Conservation (phyloP, 148 eudicot species). For the Bassia scoparia region DNA sequence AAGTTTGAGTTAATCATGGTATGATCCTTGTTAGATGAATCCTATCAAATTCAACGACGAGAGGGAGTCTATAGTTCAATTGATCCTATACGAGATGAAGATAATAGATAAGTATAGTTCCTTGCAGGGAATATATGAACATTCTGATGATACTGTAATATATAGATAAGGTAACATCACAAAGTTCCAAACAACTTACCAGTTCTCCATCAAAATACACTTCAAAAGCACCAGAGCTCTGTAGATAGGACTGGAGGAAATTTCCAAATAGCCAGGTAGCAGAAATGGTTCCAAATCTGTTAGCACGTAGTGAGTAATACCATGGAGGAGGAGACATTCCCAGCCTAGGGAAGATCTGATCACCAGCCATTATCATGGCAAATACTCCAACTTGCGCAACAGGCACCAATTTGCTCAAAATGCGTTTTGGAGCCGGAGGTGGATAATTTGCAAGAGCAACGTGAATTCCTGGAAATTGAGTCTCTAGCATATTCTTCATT, state of each 20-base stretch:
- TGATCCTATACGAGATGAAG: no score
- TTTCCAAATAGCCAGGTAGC: slow-evolving; percentile 91
- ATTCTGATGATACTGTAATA: no score
- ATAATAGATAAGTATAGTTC: no score
- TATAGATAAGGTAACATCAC: no score
- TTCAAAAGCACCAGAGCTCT: slow-evolving; percentile 96
- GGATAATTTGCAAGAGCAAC: slow-evolving; percentile 85
- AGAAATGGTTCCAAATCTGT: slow-evolving; percentile 92
- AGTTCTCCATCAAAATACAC: slow-evolving; percentile 68
- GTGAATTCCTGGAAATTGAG: slow-evolving; percentile 72
- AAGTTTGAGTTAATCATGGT: no score
- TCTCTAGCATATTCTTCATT: slow-evolving; percentile 93
- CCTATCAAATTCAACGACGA: no score
- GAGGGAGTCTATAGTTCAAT: no score
- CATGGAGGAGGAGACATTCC: slow-evolving; percentile 88
- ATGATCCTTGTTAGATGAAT: no score
- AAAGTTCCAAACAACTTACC: slow-evolving; percentile 37
- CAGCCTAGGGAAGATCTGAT: slow-evolving; percentile 87
- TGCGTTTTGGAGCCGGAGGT: slow-evolving; percentile 85
- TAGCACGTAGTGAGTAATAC: slow-evolving; percentile 74
- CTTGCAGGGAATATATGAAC: no score
- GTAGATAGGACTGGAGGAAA: slow-evolving; percentile 66
- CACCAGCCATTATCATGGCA: slow-evolving; percentile 71
- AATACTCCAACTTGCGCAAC: slow-evolving; percentile 73
- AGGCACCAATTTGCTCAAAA: slow-evolving; percentile 74